These are phyloP conservation scores for Mastigamoeba balamuthi DNA, from an alignment of 78 protist genomes.

Conservation along the genomic window DNA sequence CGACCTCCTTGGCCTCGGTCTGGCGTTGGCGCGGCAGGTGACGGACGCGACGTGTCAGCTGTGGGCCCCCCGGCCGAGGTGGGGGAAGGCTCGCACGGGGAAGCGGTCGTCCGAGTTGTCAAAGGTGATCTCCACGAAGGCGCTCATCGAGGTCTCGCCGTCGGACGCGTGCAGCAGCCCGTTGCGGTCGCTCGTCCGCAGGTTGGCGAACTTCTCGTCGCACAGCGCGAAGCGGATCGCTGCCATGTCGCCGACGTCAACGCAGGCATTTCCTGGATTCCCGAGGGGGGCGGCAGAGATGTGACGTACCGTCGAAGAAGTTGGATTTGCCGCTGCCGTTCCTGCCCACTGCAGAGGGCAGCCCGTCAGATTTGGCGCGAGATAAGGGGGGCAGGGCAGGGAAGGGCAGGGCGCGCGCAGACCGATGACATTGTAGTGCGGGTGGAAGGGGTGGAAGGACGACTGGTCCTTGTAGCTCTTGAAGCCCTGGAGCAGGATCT, in stretches of 20 bases:
- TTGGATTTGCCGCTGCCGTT: constrained; percentile 77
- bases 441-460: background rate
- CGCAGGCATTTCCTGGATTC: background rate
- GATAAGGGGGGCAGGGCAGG: too few relatives aligned
- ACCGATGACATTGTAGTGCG: constrained; percentile 59
- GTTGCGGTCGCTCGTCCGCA: constrained; percentile 46
- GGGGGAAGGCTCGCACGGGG: constrained; percentile 59
- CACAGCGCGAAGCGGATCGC: constrained; percentile 84
- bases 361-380: too few relatives aligned
- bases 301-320: constrained; percentile 38
- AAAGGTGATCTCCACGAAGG: constrained; percentile 85
- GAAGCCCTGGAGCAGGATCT: constrained; percentile 46
- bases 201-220: constrained; percentile 8
- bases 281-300: background rate
- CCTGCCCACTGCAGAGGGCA: constrained; percentile 70
- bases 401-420: background rate
- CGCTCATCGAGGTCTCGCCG: constrained; percentile 59
- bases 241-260: background rate
- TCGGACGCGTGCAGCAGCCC: constrained; percentile 50
- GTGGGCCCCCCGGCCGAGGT: too few relatives aligned
- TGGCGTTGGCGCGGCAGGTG: too few relatives aligned
- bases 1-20: constrained; percentile 70
- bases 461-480: constrained; percentile 39
- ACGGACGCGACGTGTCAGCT: too few relatives aligned
- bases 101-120: constrained; percentile 90